Conservation (phyloP, 345 rosid genomes). For the Syzygium jambos region DNA sequence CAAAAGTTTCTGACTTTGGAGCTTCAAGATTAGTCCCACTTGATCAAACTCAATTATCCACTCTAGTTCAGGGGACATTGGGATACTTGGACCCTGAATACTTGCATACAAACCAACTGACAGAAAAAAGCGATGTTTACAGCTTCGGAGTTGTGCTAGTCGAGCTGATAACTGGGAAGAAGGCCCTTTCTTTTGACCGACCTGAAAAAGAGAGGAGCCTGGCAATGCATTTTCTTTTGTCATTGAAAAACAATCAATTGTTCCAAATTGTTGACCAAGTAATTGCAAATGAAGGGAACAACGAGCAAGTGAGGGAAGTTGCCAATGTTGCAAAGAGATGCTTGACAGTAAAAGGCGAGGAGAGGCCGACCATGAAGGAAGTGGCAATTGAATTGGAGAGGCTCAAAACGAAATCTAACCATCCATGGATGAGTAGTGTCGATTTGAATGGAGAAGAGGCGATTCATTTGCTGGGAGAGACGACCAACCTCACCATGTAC, state of each 20-base stretch:
- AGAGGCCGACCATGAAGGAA: constrained; percentile 21
- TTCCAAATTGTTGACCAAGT: constrained; percentile 11
- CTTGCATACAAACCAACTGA: constrained; percentile 11
- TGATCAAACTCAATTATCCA: constrained; percentile 30
- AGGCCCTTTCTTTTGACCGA: constrained; percentile 7
- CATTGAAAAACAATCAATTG: constrained; percentile 17
- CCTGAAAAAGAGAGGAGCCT: constrained; percentile 17
- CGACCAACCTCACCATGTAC: background rate
- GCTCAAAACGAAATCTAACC: background rate
- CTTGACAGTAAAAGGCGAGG: constrained; percentile 18
- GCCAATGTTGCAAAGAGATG: constrained; percentile 15
- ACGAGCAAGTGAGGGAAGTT: constrained; percentile 7
- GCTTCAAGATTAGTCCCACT: constrained; percentile 32
- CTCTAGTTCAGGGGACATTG: constrained; percentile 32
- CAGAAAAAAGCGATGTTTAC: constrained; percentile 39
- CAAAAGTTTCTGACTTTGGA: constrained; percentile 43
- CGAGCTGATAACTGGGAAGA: constrained; percentile 27
- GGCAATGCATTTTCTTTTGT: constrained; percentile 12
- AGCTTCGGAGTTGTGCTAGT: constrained; percentile 37
- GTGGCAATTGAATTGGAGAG: constrained; percentile 14
- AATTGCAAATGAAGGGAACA: background rate
- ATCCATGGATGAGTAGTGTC: background rate
- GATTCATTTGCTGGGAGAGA: background rate
- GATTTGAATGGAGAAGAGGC: background rate
- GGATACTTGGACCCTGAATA: constrained; percentile 44